A percentile compares a stretch with the other conserved stretches of the same genome.
Evolutionary conservation across 768 basidiomycete species (phyloP).

Genomic region (Boletus sp.): DNA sequence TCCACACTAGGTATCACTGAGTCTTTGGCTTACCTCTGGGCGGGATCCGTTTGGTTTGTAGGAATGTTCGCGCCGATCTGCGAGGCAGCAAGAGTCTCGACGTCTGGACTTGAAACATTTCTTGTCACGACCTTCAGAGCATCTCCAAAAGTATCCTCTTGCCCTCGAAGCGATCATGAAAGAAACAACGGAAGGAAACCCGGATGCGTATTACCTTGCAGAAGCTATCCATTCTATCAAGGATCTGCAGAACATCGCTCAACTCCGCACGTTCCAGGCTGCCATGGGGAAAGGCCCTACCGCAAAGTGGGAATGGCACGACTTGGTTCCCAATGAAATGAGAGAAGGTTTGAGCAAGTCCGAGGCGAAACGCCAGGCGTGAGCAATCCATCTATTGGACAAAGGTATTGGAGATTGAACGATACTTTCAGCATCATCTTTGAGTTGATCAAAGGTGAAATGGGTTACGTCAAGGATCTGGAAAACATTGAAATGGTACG

Average conservation of each 20-base stretch:
- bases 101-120: slow-evolving; percentile 64
- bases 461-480: slow-evolving; percentile 91
- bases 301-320: slow-evolving; percentile 88
- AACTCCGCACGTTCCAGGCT: slow-evolving; percentile 86
- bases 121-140: slow-evolving; percentile 59
- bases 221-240: slow-evolving; percentile 85
- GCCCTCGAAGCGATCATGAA: slow-evolving; percentile 82
- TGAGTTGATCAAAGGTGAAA: slow-evolving; percentile 93
- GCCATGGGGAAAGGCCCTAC: slow-evolving; percentile 82
- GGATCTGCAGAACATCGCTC: slow-evolving; percentile 75
- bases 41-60: not conserved
- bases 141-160: slow-evolving; percentile 70
- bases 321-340: slow-evolving; percentile 71
- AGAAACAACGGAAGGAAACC: slow-evolving; percentile 77
- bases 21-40: slow-evolving; percentile 1
- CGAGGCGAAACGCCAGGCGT: slow-evolving; percentile 85
- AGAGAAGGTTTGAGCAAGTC: slow-evolving; percentile 62
- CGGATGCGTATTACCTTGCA: slow-evolving; percentile 78
- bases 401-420: not conserved
- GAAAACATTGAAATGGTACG: slow-evolving; percentile 77
- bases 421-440: slow-evolving; percentile 72
- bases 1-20: not conserved
- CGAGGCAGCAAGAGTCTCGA: slow-evolving; percentile 52
- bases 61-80: slow-evolving; percentile 43
- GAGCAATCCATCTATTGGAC: slow-evolving; percentile 30